Conservation (phyloP, 2,329 filamentous ascomycete genomes). For the Raffaelea arxii region DNA sequence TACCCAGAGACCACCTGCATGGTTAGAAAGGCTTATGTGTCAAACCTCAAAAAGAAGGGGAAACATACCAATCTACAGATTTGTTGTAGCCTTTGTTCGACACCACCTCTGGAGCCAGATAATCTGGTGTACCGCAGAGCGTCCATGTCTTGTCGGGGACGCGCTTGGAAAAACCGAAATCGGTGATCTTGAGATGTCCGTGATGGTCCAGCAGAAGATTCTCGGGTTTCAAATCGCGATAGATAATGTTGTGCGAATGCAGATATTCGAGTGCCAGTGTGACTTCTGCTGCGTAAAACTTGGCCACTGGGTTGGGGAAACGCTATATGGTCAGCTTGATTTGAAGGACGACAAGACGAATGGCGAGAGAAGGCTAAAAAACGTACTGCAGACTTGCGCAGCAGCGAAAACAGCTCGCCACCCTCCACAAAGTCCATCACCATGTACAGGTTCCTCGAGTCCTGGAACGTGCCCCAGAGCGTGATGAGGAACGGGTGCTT, state of each 20-base stretch:
- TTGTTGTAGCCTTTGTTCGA: slow-evolving; percentile 99
- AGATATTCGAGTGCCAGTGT: slow-evolving; percentile 92
- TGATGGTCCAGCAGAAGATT: slow-evolving; percentile 87
- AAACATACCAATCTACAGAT: slow-evolving; percentile 80
- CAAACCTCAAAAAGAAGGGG: not conserved
- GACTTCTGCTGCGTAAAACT: slow-evolving; percentile 97
- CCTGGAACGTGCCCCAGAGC: slow-evolving; percentile 96
- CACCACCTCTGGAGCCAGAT: slow-evolving; percentile 95
- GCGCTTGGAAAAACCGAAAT: slow-evolving; percentile 97
- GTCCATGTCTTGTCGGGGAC: slow-evolving; percentile 99
- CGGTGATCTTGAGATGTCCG: slow-evolving; percentile 91
- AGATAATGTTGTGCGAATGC: slow-evolving; percentile 92
- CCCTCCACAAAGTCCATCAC: slow-evolving; percentile 99
- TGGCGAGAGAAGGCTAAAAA: not conserved
- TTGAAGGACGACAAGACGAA: not conserved
- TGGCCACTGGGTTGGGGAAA: slow-evolving; percentile 96
- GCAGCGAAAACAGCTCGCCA: slow-evolving; percentile 88
- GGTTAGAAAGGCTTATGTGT: not conserved
- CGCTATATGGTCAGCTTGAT: slow-evolving; percentile 46
- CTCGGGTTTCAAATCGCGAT: slow-evolving; percentile 93
- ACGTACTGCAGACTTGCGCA: slow-evolving; percentile 82
- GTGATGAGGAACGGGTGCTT: slow-evolving; percentile 98
- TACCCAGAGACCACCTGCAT: slow-evolving; percentile 90
- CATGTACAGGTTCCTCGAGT: slow-evolving; percentile 95
- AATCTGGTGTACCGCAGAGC: slow-evolving; percentile 93